These are phyloP conservation scores for Musa schizocarpa DNA, from an alignment of 176 grass and related monocot genomes.

Conservation along the genomic window DNA sequence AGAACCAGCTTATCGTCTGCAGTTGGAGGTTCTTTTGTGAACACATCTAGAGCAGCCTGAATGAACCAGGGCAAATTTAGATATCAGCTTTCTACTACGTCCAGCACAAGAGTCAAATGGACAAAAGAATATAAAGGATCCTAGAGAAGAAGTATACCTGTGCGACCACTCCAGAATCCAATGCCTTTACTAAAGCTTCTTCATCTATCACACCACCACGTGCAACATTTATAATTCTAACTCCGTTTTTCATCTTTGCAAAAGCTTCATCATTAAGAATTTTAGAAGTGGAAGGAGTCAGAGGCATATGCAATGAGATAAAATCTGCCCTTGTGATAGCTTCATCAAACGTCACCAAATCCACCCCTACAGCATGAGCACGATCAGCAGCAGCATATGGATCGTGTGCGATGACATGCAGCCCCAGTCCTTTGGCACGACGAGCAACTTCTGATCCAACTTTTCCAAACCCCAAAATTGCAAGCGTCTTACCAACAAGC, in stretches of 20 bases:
- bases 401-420: conserved; percentile 69
- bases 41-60: conserved; percentile 94
- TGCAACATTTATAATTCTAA: conserved; percentile 82
- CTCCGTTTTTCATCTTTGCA: conserved; percentile 64
- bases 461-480: conserved; percentile 87
- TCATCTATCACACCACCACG: conserved; percentile 94
- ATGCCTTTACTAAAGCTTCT: conserved; percentile 68
- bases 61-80: conserved; percentile 10
- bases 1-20: conserved; percentile 66
- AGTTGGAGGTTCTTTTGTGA: conserved; percentile 67
- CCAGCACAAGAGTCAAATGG: background rate
- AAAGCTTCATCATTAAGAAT: conserved; percentile 79
- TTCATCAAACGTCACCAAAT: conserved; percentile 79
- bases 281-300: conserved; percentile 61
- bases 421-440: conserved; percentile 68
- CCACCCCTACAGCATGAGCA: conserved; percentile 69
- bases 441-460: conserved; percentile 88
- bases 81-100: background rate
- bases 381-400: conserved; percentile 75
- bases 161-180: conserved; percentile 66
- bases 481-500: conserved; percentile 74
- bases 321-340: conserved; percentile 75
- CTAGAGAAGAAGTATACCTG: conserved; percentile 26
- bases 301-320: conserved; percentile 87
- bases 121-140: background rate